Conservation (phyloP, 495 filamentous ascomycete species). For the Penicillium paradoxum region DNA sequence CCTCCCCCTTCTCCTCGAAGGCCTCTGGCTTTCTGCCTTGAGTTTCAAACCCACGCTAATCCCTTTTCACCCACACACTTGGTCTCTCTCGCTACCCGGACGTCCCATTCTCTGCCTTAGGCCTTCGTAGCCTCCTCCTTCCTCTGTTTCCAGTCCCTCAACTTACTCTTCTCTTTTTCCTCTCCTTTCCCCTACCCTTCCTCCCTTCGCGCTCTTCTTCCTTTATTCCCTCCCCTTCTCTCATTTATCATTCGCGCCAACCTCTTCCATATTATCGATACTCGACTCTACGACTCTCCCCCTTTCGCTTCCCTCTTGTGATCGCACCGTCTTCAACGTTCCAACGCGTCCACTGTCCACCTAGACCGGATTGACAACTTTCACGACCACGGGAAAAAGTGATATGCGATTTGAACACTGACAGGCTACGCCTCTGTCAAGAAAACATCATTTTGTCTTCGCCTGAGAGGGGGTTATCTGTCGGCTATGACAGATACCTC, state of each 20-base stretch:
- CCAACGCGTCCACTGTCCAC: slow-evolving; percentile 2
- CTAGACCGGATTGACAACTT: not conserved
- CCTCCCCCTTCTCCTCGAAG: not conserved
- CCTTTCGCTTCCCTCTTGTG: slow-evolving; percentile 21
- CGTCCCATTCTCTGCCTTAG: slow-evolving; percentile 26
- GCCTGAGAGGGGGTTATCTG: slow-evolving; percentile 54
- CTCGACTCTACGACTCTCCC: slow-evolving; percentile 28
- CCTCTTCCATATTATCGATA: slow-evolving; percentile 18
- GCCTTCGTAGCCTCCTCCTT: slow-evolving; percentile 27
- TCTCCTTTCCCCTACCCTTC: slow-evolving; percentile 28
- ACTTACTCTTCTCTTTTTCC: slow-evolving; percentile 26
- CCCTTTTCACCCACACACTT: slow-evolving; percentile 14
- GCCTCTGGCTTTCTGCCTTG: slow-evolving; percentile 3
- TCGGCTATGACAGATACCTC: slow-evolving; percentile 91
- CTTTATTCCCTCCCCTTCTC: slow-evolving; percentile 26
- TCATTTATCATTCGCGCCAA: slow-evolving; percentile 23
- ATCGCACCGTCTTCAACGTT: slow-evolving; percentile 9
- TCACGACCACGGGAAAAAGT: slow-evolving; percentile 3
- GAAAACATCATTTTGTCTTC: slow-evolving; percentile 22
- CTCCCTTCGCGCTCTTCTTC: slow-evolving; percentile 26
- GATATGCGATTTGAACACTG: slow-evolving; percentile 37
- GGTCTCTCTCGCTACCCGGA: slow-evolving; percentile 10
- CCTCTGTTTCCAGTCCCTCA: slow-evolving; percentile 20
- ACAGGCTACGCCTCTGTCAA: slow-evolving; percentile 21
- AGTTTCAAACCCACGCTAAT: slow-evolving; percentile 13